Conservation (phyloP, 2,329 filamentous ascomycete genomes). For the Nigrospora osmanthi region DNA sequence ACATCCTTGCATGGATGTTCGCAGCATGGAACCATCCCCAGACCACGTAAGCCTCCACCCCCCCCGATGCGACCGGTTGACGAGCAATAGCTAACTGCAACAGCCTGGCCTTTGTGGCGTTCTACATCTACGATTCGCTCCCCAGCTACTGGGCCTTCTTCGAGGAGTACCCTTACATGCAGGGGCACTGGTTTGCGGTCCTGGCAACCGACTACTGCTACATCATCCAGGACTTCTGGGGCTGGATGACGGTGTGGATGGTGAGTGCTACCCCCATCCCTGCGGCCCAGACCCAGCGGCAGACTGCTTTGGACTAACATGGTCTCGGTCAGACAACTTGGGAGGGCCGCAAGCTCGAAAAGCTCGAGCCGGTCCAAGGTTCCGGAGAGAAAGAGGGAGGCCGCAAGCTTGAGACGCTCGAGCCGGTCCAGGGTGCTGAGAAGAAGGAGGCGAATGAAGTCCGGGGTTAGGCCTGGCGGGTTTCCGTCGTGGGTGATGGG, state of each 20-base stretch:
- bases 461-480: too few relatives aligned
- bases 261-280: conserved; percentile 20
- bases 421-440: too few relatives aligned
- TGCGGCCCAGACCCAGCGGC: too few relatives aligned
- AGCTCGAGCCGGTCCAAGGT: not conserved
- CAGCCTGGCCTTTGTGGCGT: conserved; percentile 37
- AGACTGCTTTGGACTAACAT: too few relatives aligned
- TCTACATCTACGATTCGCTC: conserved; percentile 32
- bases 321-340: not conserved
- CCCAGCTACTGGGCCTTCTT: conserved; percentile 37
- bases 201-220: conserved; percentile 4
- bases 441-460: too few relatives aligned
- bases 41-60: conserved; percentile 6
- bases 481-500: too few relatives aligned
- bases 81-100: not conserved
- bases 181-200: conserved; percentile 1
- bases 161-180: conserved; percentile 26
- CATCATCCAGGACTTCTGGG: conserved; percentile 3
- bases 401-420: too few relatives aligned
- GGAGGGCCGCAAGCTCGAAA: not conserved
- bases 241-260: conserved; percentile 28
- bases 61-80: not conserved
- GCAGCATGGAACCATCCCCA: not conserved
- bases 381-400: not conserved
- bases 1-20: conserved; percentile 2